Base-by-base conservation (phyloP, 768 basidiomycete species). In the Trametes cinnabarina region DNA sequence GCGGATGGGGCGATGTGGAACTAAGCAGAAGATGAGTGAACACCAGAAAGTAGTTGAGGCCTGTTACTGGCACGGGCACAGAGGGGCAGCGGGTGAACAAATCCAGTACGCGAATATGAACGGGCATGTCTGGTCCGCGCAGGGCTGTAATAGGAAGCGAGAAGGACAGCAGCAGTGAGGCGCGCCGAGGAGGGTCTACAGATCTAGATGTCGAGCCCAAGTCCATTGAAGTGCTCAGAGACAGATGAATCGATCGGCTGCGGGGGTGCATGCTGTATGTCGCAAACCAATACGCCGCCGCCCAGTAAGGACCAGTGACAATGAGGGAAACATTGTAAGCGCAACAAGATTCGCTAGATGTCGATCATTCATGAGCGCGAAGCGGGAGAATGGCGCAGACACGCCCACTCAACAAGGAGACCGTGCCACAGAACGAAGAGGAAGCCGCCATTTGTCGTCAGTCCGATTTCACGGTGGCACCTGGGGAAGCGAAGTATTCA, bases 331-430 rank as follows among this genome's bases (percentile, higher is more conserved):
- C 37, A 15, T 23, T n/a, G 30, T 19, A 47, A 9, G 35, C 54
- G 54, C 46, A 48, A 37, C 46, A 19, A 55, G 54, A 48, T 41
- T 25, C 26, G 9, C 32, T n/a, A 55, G 54, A 55, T 55, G 46
- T 40, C 54, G 46, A 55, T 55, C 54, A 55, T 55, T 47, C 46
- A 55, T 55, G 26, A 46, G 35, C 44, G 44, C 44, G 53, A 55
- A 55, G 53, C 35, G 23, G 46, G 37, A 39, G 46, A 55, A 47
- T 47, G 47, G 25, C 23, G 37, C n/a, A 15, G 17, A 47, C 46
- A 47, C 46, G 46, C 54, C 37, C 46, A 10, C 20, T 47, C 46
- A 47, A 41, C 41, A 35, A 47, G 46, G 40, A 41, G 46, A 8
- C 37, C 46, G 25, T 40, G 54, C 46, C 47, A 15, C 12, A 32